A percentile compares a stretch with the other conserved stretches of the same genome.
Conservation (phyloP, 2,329 filamentous ascomycete species). For the Botrytis aclada region DNA sequence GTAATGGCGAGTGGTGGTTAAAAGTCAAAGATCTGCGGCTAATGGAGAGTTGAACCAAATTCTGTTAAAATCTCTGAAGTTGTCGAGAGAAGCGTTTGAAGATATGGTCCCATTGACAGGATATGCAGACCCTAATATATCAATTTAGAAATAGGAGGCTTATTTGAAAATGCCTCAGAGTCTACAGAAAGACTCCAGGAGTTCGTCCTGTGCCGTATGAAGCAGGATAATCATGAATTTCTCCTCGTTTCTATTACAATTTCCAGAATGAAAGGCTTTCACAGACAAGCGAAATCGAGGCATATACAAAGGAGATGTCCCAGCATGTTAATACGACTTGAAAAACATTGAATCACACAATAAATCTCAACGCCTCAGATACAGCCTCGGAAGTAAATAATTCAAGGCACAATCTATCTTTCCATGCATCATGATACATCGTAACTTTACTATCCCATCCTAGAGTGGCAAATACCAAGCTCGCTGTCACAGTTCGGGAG, state of each 20-base stretch:
- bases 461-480: neutral
- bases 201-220: neutral
- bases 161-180: neutral
- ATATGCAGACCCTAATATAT: neutral
- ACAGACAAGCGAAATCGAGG: too few relatives aligned
- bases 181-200: neutral
- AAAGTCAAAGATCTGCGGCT: too few relatives aligned
- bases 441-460: neutral
- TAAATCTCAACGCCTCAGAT: neutral
- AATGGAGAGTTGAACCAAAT: neutral
- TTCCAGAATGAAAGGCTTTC: neutral
- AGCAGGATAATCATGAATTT: neutral
- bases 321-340: neutral
- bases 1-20: too few relatives aligned
- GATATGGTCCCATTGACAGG: neutral
- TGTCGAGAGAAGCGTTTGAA: neutral
- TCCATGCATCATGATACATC: neutral
- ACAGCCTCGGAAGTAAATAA: slow-evolving; percentile 1
- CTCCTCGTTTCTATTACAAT: neutral
- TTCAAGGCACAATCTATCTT: neutral
- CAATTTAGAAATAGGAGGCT: neutral
- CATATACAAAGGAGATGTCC: neutral
- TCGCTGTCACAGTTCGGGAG: neutral
- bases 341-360: neutral
- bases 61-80: neutral